Conservation (phyloP, 2,329 filamentous ascomycete genomes). For the Aspergillus felis region DNA sequence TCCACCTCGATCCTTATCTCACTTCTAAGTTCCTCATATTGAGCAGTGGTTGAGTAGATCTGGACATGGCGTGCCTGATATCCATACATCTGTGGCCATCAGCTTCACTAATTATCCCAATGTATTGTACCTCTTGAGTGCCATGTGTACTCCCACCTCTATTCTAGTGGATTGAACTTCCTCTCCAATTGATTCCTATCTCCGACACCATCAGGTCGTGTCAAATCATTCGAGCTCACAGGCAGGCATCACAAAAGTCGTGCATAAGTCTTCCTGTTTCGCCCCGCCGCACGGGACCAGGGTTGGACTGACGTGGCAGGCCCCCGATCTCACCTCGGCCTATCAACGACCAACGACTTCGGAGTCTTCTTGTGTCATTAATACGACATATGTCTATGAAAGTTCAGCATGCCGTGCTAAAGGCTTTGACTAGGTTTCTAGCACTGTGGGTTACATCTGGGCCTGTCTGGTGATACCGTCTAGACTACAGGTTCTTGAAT, state of each 20-base stretch:
- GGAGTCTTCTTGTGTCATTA: constrained; percentile 9
- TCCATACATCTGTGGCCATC: neutral
- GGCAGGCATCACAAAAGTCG: constrained; percentile 2
- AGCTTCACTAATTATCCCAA: constrained; percentile 2
- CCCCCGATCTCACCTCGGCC: constrained; percentile 13
- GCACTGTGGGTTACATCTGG: neutral
- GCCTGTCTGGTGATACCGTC: neutral
- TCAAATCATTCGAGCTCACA: constrained; percentile 7
- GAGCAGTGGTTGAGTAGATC: neutral
- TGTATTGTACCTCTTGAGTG: neutral
- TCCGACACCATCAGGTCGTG: constrained; percentile 6
- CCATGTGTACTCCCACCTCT: constrained; percentile 4
- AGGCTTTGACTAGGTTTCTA: neutral
- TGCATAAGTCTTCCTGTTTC: neutral
- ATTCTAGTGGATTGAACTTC: neutral
- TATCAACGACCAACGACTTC: constrained; percentile 7
- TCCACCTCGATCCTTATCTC: neutral
- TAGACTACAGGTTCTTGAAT: neutral
- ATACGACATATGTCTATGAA: constrained; percentile 1
- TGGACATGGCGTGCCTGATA: neutral
- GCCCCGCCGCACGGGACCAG: constrained; percentile 2
- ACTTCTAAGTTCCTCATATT: neutral
- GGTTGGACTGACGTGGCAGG: constrained; percentile 32
- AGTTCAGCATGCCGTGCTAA: constrained; percentile 1
- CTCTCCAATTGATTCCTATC: constrained; percentile 4